Evolutionary conservation across 371 early-diverging fungal species (phyloP).

Genomic region (Mucor mucedo): DNA sequence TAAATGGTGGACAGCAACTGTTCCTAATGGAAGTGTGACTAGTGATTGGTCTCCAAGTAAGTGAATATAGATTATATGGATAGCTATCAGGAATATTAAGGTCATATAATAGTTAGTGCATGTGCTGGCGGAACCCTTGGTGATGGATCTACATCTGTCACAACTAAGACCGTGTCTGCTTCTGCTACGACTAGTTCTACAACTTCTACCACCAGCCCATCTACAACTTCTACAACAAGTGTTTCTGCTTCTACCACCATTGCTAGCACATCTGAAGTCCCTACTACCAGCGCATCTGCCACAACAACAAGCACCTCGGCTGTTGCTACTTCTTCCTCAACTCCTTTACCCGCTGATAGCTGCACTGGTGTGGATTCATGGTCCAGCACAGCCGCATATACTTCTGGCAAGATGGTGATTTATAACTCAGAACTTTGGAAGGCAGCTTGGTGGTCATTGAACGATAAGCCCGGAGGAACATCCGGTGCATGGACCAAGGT

Average conservation of each 20-base stretch:
- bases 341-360: conserved; percentile 22
- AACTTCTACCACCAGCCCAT: conserved; percentile 1
- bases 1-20: conserved; percentile 40
- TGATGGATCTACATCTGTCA: background rate
- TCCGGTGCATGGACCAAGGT: conserved; percentile 36
- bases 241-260: background rate
- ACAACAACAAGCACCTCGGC: conserved; percentile 15
- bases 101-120: conserved; percentile 20
- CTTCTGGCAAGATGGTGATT: conserved; percentile 32
- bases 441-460: conserved; percentile 58
- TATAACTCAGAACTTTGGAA: conserved; percentile 45
- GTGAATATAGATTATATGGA: background rate
- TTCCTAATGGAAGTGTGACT: conserved; percentile 26
- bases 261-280: background rate
- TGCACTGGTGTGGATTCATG: conserved; percentile 33
- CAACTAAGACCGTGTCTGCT: conserved; percentile 1
- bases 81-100: background rate
- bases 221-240: background rate
- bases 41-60: conserved; percentile 43
- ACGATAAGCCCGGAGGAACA: conserved; percentile 44
- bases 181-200: conserved; percentile 7
- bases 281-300: conserved; percentile 7
- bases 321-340: conserved; percentile 20
- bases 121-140: conserved; percentile 14
- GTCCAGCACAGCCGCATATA: conserved; percentile 32